Evolutionary conservation across 148 eudicot species (phyloP).

Genomic region (Fallopia convolvulus): DNA sequence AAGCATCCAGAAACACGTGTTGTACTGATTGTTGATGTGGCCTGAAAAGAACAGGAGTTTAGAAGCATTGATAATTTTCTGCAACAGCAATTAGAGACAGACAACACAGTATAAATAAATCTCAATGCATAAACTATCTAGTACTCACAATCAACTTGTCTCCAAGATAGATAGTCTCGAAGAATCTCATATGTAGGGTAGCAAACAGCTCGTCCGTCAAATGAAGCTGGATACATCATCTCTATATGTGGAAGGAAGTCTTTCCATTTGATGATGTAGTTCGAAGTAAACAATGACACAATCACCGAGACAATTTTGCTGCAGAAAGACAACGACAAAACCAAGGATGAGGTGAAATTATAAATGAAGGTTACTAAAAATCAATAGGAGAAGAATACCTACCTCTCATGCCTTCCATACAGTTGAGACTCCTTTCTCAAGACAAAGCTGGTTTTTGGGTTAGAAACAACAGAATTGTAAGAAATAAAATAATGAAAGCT

Average conservation of each 20-base stretch:
- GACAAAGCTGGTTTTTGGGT: slow-evolving; percentile 10
- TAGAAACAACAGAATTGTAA: background rate
- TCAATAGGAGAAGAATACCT: slow-evolving; percentile 6
- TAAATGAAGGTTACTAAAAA: background rate
- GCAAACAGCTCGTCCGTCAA: slow-evolving; percentile 46
- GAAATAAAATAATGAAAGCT: background rate
- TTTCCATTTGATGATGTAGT: slow-evolving; percentile 61
- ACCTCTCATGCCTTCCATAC: slow-evolving; percentile 10
- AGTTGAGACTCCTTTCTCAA: slow-evolving; percentile 14
- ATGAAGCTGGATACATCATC: slow-evolving; percentile 55
- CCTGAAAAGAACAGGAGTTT: slow-evolving; percentile 30
- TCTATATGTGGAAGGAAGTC: slow-evolving; percentile 57
- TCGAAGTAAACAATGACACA: slow-evolving; percentile 70
- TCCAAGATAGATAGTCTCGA: slow-evolving; percentile 77
- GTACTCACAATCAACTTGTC: slow-evolving; percentile 73
- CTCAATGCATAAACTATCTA: background rate
- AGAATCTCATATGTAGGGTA: slow-evolving; percentile 74
- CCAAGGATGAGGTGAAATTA: background rate
- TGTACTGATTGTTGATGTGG: slow-evolving; percentile 52
- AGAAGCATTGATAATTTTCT: background rate
- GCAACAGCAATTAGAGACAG: background rate
- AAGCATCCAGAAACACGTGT: slow-evolving; percentile 74
- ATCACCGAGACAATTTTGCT: slow-evolving; percentile 79
- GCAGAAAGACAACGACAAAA: slow-evolving; percentile 23
- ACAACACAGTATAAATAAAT: background rate